phyloP scores from a whole-genome alignment of 2,329 filamentous ascomycete species.

The Curvularia eragrostidis region DNA sequence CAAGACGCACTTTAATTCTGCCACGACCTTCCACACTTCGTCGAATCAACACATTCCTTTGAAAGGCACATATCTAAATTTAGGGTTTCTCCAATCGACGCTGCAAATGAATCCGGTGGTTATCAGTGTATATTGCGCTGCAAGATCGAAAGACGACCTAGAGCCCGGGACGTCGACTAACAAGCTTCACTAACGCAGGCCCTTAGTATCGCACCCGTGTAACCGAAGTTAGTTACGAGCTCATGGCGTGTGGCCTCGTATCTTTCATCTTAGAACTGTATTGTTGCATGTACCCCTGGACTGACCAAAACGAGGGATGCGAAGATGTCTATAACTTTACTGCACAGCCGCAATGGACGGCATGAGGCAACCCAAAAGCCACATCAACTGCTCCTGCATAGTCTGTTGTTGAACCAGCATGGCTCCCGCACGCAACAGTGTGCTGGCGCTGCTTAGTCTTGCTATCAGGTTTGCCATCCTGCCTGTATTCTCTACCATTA shows the following conservation, averaged over 20 bases:
- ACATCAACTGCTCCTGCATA: slow-evolving; percentile 8
- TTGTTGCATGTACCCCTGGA: slow-evolving; percentile 21
- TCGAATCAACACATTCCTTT: slow-evolving; percentile 28
- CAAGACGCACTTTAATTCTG: slow-evolving; percentile 40
- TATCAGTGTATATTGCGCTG: slow-evolving; percentile 30
- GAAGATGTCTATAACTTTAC: slow-evolving; percentile 37
- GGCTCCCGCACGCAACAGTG: slow-evolving; percentile 32
- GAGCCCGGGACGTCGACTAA: slow-evolving; percentile 31
- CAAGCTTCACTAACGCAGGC: slow-evolving; percentile 29
- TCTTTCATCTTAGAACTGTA: slow-evolving; percentile 45
- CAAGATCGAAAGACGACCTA: slow-evolving; percentile 32
- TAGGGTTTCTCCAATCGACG: slow-evolving; percentile 35
- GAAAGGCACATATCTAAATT: slow-evolving; percentile 14
- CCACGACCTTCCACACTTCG: slow-evolving; percentile 23
- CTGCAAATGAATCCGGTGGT: slow-evolving; percentile 25
- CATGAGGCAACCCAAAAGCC: slow-evolving; percentile 9
- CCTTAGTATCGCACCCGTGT: slow-evolving; percentile 31
- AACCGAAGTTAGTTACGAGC: slow-evolving; percentile 23
- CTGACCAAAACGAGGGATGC: slow-evolving; percentile 19
- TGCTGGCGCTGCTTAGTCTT: slow-evolving; percentile 37
- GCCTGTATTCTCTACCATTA: background rate
- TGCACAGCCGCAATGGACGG: slow-evolving; percentile 10
- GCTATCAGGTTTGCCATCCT: slow-evolving; percentile 29
- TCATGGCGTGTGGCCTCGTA: slow-evolving; percentile 33
- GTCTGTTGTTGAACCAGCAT: slow-evolving; percentile 22